Conservation (phyloP, 2,329 filamentous ascomycete genomes). For the Fusarium caatingaense region DNA sequence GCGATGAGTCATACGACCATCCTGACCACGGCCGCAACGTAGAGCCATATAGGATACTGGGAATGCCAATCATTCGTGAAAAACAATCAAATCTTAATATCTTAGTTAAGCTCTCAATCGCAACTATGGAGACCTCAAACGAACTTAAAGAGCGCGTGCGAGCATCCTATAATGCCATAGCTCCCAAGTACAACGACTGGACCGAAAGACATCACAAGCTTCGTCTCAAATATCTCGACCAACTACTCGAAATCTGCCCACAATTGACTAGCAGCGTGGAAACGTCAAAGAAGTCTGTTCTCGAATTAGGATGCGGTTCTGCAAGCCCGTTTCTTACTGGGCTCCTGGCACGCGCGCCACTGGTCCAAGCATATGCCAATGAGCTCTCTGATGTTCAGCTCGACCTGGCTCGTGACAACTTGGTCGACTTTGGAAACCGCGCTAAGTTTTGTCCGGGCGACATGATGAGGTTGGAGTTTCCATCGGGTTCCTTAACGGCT, state of each 20-base stretch:
- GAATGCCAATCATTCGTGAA: neutral
- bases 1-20: neutral
- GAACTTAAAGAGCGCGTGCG: conserved; percentile 8
- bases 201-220: conserved; percentile 11
- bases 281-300: neutral
- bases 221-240: neutral
- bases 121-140: neutral
- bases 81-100: fast-evolving
- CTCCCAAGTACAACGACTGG: conserved; percentile 28
- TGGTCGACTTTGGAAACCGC: neutral
- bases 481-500: neutral
- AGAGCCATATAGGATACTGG: neutral
- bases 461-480: conserved; percentile 25
- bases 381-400: conserved; percentile 21
- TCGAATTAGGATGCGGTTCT: conserved; percentile 27
- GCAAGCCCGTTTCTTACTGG: conserved; percentile 15
- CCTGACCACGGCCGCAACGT: neutral
- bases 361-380: conserved; percentile 9
- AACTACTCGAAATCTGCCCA: neutral
- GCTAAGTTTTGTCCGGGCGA: neutral
- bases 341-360: neutral
- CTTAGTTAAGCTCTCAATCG: neutral
- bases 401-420: neutral
- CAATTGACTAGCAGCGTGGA: neutral
- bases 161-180: conserved; percentile 15